phyloP scores from a whole-genome alignment of 2,329 filamentous ascomycete genomes.

The Dothideomycetidae sp. region DNA sequence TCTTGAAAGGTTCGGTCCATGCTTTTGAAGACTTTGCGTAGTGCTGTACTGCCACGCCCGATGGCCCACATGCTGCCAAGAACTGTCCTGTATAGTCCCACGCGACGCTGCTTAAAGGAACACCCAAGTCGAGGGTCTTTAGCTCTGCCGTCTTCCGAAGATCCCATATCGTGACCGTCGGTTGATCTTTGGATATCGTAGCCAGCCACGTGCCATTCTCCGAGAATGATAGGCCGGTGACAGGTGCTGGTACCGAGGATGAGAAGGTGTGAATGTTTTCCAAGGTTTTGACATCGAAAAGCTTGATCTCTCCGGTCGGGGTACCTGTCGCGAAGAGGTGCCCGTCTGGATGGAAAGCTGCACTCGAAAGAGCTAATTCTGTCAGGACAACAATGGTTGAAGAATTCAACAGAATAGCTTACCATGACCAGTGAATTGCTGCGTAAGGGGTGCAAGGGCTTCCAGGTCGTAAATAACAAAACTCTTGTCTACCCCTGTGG shows the following conservation, averaged over 20 bases:
- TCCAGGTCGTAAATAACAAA: constrained; percentile 77
- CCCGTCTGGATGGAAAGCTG: constrained; percentile 91
- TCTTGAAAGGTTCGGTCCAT: constrained; percentile 77
- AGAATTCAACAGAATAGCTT: constrained; percentile 25
- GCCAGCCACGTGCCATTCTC: constrained; percentile 97
- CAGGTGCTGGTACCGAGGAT: constrained; percentile 36
- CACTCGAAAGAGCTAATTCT: constrained; percentile 57
- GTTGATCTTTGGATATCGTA: constrained; percentile 62
- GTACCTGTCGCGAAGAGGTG: constrained; percentile 80
- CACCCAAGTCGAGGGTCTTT: constrained; percentile 77
- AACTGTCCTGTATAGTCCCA: constrained; percentile 98
- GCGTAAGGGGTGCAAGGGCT: constrained; percentile 53
- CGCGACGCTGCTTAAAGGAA: constrained; percentile 56
- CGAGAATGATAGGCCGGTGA: constrained; percentile 70
- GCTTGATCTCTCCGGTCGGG: constrained; percentile 64
- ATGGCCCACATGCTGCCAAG: constrained; percentile 65
- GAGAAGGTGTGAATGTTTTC: constrained; percentile 60
- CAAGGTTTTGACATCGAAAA: constrained; percentile 76
- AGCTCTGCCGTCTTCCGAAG: constrained; percentile 69
- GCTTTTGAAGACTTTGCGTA: constrained; percentile 76
- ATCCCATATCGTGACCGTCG: constrained; percentile 75
- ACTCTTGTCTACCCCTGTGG: constrained; percentile 81
- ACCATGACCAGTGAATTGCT: constrained; percentile 70
- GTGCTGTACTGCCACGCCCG: constrained; percentile 74
- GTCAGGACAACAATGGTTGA: constrained; percentile 19